These are phyloP conservation scores for Backusella liffmaniae DNA, from an alignment of 192 early-diverging fungal genomes.

Conservation along the genomic window DNA sequence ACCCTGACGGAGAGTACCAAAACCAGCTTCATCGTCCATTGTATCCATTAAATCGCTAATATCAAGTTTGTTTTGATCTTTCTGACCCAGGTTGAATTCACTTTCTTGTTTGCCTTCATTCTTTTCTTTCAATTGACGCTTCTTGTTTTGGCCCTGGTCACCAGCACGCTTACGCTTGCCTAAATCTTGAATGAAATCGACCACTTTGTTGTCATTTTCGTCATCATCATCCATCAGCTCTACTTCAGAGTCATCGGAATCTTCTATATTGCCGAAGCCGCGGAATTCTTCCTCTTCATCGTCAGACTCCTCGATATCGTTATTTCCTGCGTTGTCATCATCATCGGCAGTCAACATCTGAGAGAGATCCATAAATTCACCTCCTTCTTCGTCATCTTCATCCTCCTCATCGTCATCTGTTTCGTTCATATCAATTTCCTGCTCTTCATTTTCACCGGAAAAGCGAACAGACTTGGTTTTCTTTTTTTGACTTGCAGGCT, in stretches of 20 bases:
- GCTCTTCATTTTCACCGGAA: slow-evolving; percentile 4
- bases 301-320: slow-evolving; percentile 22
- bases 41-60: slow-evolving; percentile 72
- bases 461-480: slow-evolving; percentile 22
- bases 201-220: slow-evolving; percentile 46
- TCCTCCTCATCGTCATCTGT: slow-evolving; percentile 41
- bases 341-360: slow-evolving; percentile 17
- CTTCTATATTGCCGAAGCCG: slow-evolving; percentile 40
- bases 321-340: slow-evolving; percentile 35
- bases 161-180: slow-evolving; percentile 48
- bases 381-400: slow-evolving; percentile 30
- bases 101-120: slow-evolving; percentile 74
- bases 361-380: slow-evolving; percentile 4
- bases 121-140: slow-evolving; percentile 53
- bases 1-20: slow-evolving; percentile 66
- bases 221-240: slow-evolving; percentile 42
- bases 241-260: slow-evolving; percentile 48
- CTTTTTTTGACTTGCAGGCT: slow-evolving; percentile 14
- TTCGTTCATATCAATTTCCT: slow-evolving; percentile 33
- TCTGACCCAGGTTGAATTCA: slow-evolving; percentile 64
- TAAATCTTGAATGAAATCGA: slow-evolving; percentile 63
- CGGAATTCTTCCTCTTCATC: slow-evolving; percentile 43
- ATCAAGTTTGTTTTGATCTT: slow-evolving; percentile 62
- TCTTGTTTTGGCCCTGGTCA: slow-evolving; percentile 39
- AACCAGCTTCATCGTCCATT: slow-evolving; percentile 61